A percentile compares a stretch with the other conserved stretches of the same genome.
phyloP scores from a whole-genome alignment of 139 green algal genomes.

The Ostreobium quekettii region DNA sequence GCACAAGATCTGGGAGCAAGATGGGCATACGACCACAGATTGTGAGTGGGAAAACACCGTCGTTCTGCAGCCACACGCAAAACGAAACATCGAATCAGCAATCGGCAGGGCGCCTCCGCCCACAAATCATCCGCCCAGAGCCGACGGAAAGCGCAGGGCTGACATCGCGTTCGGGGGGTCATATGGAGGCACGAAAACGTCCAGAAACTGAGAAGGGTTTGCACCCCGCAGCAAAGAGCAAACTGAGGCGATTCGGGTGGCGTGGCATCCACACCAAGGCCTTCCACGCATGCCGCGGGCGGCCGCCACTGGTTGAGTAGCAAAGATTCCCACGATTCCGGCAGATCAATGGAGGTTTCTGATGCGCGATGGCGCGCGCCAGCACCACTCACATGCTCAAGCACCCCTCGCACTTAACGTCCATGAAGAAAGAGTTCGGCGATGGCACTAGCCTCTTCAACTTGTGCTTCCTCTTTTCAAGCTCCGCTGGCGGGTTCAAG shows the following conservation, averaged over 20 bases:
- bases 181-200: background rate
- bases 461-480: slow-evolving; percentile 96
- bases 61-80: slow-evolving; percentile 63
- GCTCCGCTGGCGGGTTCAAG: slow-evolving; percentile 87
- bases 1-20: slow-evolving; percentile 92
- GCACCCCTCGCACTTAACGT: slow-evolving; percentile 95
- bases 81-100: too few species aligned
- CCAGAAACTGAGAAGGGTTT: background rate
- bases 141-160: too few species aligned
- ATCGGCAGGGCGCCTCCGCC: too few species aligned
- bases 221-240: background rate
- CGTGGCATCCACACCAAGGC: too few species aligned
- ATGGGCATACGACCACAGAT: slow-evolving; percentile 93
- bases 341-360: background rate
- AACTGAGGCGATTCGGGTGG: background rate
- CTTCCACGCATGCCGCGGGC: too few species aligned
- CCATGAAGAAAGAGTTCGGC: slow-evolving; percentile 89
- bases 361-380: too few species aligned
- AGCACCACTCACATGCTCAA: slow-evolving; percentile 78
- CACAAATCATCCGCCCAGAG: too few species aligned
- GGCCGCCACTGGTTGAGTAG: background rate
- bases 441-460: slow-evolving; percentile 86
- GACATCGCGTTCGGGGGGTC: background rate
- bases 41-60: slow-evolving; percentile 97
- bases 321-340: background rate